Percentiles rank a stretch among this genome's conserved stretches.
Evolutionary conservation across 371 early-diverging fungal genomes (phyloP).

Genomic region (Mortierella sp.): DNA sequence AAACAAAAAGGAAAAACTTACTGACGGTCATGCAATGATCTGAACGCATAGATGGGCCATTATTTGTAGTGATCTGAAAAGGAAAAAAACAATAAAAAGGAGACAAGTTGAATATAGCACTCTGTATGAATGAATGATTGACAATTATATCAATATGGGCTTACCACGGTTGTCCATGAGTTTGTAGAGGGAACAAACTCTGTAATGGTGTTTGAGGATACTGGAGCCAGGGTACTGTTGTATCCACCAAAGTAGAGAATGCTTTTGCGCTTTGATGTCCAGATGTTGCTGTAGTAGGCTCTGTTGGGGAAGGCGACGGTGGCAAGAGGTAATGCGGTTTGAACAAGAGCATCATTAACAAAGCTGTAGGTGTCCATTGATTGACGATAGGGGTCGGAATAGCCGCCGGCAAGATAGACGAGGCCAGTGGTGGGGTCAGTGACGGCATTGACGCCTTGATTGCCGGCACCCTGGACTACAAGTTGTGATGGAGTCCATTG

Average conservation of each 20-base stretch:
- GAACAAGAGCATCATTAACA: slow-evolving; percentile 7
- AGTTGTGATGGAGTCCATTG: slow-evolving; percentile 21
- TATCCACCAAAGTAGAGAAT: slow-evolving; percentile 53
- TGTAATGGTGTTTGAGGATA: slow-evolving; percentile 14
- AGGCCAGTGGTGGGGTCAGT: slow-evolving; percentile 34
- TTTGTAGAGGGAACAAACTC: slow-evolving; percentile 22
- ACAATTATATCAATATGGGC: no score
- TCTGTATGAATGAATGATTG: no score
- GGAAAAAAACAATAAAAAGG: not conserved
- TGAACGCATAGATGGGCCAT: slow-evolving; percentile 31
- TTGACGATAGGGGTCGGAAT: slow-evolving; percentile 9
- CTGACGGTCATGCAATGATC: slow-evolving; percentile 50
- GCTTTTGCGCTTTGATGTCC: slow-evolving; percentile 26
- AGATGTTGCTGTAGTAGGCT: slow-evolving; percentile 34
- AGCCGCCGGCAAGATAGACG: slow-evolving; percentile 37
- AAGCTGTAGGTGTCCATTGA: slow-evolving; percentile 27
- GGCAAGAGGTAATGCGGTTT: not conserved
- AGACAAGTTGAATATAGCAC: no score
- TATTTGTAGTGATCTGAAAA: slow-evolving; percentile 20
- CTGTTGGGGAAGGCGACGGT: not conserved
- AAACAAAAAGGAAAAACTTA: slow-evolving; percentile 16
- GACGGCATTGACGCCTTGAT: slow-evolving; percentile 36
- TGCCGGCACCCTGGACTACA: not conserved
- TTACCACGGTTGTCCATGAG: slow-evolving; percentile 33
- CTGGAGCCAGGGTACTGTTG: not conserved